phyloP scores from a whole-genome alignment of 768 basidiomycete species.

The Suillus subluteus region DNA sequence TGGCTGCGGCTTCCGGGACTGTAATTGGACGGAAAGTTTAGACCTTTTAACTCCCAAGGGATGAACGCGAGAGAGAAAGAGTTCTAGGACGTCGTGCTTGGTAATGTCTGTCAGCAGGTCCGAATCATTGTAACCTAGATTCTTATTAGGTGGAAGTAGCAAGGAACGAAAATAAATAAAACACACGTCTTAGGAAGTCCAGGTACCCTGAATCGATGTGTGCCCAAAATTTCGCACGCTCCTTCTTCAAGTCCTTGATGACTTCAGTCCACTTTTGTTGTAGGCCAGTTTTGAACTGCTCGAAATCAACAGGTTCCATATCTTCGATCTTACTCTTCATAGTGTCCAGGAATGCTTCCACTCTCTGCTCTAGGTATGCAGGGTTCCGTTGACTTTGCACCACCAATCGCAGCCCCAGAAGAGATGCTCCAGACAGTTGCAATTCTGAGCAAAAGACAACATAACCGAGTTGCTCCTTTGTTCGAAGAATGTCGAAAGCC shows the following conservation, averaged over 20 bases:
- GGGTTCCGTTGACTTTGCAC: conserved; percentile 89
- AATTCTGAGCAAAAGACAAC: conserved; percentile 70
- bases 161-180: neutral
- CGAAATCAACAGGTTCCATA: conserved; percentile 75
- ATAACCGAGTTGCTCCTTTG: conserved; percentile 95
- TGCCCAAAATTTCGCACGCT: conserved; percentile 66
- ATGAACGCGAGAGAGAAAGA: conserved; percentile 74
- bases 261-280: conserved; percentile 84
- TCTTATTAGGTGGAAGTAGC: neutral
- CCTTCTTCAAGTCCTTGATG: conserved; percentile 87
- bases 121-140: conserved; percentile 74
- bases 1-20: conserved; percentile 65
- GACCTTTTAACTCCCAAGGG: conserved; percentile 69
- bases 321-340: conserved; percentile 70
- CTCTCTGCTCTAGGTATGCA: conserved; percentile 80
- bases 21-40: conserved; percentile 85
- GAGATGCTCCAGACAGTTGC: conserved; percentile 63
- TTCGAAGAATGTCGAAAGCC: conserved; percentile 87
- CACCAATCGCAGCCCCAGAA: conserved; percentile 78
- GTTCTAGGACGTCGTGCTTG: conserved; percentile 71
- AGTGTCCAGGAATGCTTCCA: conserved; percentile 83
- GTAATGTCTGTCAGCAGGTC: conserved; percentile 62
- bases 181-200: conserved; percentile 86
- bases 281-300: conserved; percentile 75
- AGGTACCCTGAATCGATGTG: conserved; percentile 80